Conservation (phyloP, 2,329 filamentous ascomycete genomes). For the Pyrenophora graminea region DNA sequence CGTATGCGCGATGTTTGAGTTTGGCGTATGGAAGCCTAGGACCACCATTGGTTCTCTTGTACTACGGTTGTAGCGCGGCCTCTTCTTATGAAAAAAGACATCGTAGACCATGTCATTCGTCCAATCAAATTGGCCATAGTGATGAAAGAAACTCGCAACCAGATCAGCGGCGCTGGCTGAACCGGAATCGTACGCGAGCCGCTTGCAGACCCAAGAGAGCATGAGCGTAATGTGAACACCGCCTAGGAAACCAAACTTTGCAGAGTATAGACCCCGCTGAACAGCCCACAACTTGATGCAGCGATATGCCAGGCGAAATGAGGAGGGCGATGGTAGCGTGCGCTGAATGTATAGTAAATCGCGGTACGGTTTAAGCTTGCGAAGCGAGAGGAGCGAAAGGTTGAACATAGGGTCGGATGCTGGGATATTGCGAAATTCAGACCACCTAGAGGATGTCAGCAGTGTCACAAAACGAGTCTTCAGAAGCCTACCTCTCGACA, state of each 20-base stretch:
- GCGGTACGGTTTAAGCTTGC: slow-evolving; percentile 66
- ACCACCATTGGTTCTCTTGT: slow-evolving; percentile 65
- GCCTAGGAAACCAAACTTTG: slow-evolving; percentile 67
- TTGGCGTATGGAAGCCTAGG: slow-evolving; percentile 64
- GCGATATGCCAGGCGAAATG: slow-evolving; percentile 63
- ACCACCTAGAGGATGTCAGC: slow-evolving; percentile 40
- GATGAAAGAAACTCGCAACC: slow-evolving; percentile 63
- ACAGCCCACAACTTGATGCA: slow-evolving; percentile 67
- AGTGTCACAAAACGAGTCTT: background rate
- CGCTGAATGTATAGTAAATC: slow-evolving; percentile 65
- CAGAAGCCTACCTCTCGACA: slow-evolving; percentile 51
- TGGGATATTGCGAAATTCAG: slow-evolving; percentile 49
- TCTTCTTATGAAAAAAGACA: slow-evolving; percentile 56
- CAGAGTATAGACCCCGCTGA: slow-evolving; percentile 65
- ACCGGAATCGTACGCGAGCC: slow-evolving; percentile 31
- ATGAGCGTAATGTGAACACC: slow-evolving; percentile 68
- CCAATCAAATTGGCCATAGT: slow-evolving; percentile 68
- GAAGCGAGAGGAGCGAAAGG: slow-evolving; percentile 60
- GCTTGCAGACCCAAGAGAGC: slow-evolving; percentile 64
- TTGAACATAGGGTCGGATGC: slow-evolving; percentile 59
- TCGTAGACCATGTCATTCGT: slow-evolving; percentile 60
- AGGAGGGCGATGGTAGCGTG: slow-evolving; percentile 62
- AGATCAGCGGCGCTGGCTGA: slow-evolving; percentile 56
- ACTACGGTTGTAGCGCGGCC: slow-evolving; percentile 57
- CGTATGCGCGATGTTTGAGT: slow-evolving; percentile 62